Evolutionary conservation across 352 stramenopile species (phyloP).

Genomic region (Phytophthora crassamura): DNA sequence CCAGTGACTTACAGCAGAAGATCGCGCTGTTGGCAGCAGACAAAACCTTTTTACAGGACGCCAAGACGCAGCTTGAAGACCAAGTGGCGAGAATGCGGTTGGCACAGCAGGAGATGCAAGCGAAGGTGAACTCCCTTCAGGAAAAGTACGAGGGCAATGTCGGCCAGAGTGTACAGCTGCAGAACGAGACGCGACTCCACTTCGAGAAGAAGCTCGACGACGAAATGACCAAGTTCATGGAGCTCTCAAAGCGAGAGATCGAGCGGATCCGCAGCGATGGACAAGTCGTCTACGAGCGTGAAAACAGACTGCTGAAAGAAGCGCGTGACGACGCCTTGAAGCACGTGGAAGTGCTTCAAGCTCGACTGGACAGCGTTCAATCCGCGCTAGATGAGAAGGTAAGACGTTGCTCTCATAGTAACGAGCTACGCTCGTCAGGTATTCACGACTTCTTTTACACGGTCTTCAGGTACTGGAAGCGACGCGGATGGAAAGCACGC

Average conservation of each 20-base stretch:
- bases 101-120: conserved; percentile 48
- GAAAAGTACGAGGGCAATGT: conserved; percentile 48
- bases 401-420: neutral
- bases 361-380: conserved; percentile 54
- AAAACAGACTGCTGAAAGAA: conserved; percentile 77
- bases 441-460: neutral
- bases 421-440: neutral
- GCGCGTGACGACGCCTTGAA: conserved; percentile 66
- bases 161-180: conserved; percentile 45
- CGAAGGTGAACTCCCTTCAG: conserved; percentile 46
- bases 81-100: conserved; percentile 49
- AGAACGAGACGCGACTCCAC: conserved; percentile 64
- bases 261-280: conserved; percentile 69
- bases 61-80: conserved; percentile 62
- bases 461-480: conserved; percentile 52
- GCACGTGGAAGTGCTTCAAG: conserved; percentile 63
- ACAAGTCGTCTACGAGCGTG: conserved; percentile 73
- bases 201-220: conserved; percentile 77
- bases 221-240: conserved; percentile 75
- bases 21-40: conserved; percentile 58
- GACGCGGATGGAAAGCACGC: conserved; percentile 59
- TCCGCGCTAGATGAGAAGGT: conserved; percentile 63
- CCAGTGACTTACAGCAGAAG: conserved; percentile 47
- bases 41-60: conserved; percentile 67
- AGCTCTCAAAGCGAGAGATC: conserved; percentile 72